Percentiles rank a stretch among this genome's conserved stretches.
Conservation (phyloP, 129 eudicot genomes). For the Escallonia rubra region DNA sequence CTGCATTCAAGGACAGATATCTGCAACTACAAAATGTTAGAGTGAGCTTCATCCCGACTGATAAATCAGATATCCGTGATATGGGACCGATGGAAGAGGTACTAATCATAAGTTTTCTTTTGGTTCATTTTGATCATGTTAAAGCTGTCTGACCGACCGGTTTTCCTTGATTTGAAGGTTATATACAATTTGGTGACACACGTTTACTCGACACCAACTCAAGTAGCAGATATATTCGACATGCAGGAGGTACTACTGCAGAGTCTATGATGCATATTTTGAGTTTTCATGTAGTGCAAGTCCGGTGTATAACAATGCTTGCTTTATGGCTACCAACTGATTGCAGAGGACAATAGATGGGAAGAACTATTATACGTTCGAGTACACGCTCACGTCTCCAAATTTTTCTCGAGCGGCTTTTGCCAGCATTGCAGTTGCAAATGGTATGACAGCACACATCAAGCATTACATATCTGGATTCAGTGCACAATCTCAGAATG, state of each 20-base stretch:
- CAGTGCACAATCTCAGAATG: no score
- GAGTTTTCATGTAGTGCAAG: neutral
- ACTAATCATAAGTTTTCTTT: neutral
- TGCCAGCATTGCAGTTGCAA: conserved; percentile 76
- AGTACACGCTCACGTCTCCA: conserved; percentile 58
- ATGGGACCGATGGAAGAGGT: conserved; percentile 81
- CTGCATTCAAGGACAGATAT: conserved; percentile 84
- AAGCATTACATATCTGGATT: no score
- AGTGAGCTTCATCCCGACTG: conserved; percentile 84
- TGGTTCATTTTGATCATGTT: neutral
- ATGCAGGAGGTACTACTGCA: conserved; percentile 66
- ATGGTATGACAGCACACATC: conserved; percentile 34
- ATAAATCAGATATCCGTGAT: conserved; percentile 72
- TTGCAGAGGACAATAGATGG: conserved; percentile 73
- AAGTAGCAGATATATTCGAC: conserved; percentile 49
- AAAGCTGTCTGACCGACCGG: neutral
- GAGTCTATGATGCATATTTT: neutral
- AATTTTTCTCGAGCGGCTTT: conserved; percentile 71
- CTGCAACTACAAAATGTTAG: conserved; percentile 87
- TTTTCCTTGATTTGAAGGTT: conserved; percentile 26
- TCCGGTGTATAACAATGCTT: neutral
- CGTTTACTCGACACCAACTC: conserved; percentile 70
- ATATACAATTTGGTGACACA: conserved; percentile 51
- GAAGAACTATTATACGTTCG: conserved; percentile 70
- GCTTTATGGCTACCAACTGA: conserved; percentile 4